Base-by-base conservation (phyloP, 495 filamentous ascomycete genomes). In the Neohortaea acidophila region DNA sequence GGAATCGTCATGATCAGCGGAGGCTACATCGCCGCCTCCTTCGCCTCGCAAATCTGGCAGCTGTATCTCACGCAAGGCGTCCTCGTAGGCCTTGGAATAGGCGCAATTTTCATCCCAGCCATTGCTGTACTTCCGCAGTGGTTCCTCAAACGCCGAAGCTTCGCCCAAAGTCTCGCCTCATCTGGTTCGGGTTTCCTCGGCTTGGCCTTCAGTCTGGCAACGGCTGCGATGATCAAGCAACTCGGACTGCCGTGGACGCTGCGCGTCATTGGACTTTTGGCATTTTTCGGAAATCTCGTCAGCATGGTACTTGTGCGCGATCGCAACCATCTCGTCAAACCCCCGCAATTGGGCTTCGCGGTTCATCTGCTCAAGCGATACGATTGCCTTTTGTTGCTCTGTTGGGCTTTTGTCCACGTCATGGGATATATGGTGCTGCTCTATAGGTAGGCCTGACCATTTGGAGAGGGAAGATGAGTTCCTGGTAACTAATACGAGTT, bases 111-210 rank as follows among this genome's bases (percentile, higher is more conserved):
- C 56, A 78, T 77, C 3, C 66, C 72, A 15, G 73, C 68, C 17
- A 72, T 77, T 2, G 70, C 72, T 9, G 69, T 85, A 6, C 62
- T 79, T 0, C 72, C 80, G 2, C 81, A 89, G 47, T 89, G 83
- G 83, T 89, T 91, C 57, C 57, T 57, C 18, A 69, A 68, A 23
- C 66, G 68, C 4, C 68, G 80, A 11, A 73, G 72, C 33, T 66
- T 87, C 17, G 81, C 81, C 6, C 81, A 75, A 51, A 74, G 79
- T 2, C 74, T 84, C 35, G 69, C 73, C 3, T 68, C 79, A 0
- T 67, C 75, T 9, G 83, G 81, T 0, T 75, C 72, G 10, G 81
- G 82, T 10, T 64, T 86, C 20, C 79, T 79, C 10, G 83, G 83
- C 0, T 51, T 89, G 1, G 54, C 66, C 1, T 69, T 69, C 49